These are phyloP conservation scores for Solanum chaucha DNA, from an alignment of 257 asterid species.

Conservation along the genomic window DNA sequence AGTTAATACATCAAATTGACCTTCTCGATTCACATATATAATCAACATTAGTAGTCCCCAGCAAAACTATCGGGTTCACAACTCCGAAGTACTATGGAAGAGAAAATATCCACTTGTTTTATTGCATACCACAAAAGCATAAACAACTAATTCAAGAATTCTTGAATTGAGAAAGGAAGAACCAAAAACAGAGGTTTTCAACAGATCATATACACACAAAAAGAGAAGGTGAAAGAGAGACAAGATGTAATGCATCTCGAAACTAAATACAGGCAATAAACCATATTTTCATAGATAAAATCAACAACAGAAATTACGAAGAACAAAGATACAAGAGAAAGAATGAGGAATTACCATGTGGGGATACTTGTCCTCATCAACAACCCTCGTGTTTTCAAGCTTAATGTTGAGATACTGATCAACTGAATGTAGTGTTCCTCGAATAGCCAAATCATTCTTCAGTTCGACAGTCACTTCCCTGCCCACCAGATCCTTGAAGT, in stretches of 20 bases:
- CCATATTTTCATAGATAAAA: not conserved
- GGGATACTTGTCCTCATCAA: constrained; percentile 92
- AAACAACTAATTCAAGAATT: not conserved
- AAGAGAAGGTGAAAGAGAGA: not conserved
- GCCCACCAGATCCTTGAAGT: constrained; percentile 96
- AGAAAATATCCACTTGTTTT: not conserved
- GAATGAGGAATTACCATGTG: constrained; percentile 51
- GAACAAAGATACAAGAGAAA: not conserved
- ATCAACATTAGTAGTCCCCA: not conserved
- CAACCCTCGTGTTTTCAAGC: constrained; percentile 89
- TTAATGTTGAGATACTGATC: constrained; percentile 95
- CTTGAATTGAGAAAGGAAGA: not conserved
- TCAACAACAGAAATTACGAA: not conserved
- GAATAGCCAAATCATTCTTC: constrained; percentile 90
- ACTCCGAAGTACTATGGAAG: not conserved
- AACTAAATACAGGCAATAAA: not conserved
- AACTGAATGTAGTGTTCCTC: constrained; percentile 90
- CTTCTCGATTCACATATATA: not conserved
- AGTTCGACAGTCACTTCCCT: constrained; percentile 94
- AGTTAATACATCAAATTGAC: not conserved
- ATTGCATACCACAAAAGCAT: not conserved
- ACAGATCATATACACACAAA: not conserved
- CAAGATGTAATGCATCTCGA: not conserved
- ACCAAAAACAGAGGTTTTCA: not conserved
- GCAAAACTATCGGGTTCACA: not conserved